These are phyloP conservation scores for Phytomonas sp. DNA, from an alignment of 208 protist genomes.

Conservation along the genomic window DNA sequence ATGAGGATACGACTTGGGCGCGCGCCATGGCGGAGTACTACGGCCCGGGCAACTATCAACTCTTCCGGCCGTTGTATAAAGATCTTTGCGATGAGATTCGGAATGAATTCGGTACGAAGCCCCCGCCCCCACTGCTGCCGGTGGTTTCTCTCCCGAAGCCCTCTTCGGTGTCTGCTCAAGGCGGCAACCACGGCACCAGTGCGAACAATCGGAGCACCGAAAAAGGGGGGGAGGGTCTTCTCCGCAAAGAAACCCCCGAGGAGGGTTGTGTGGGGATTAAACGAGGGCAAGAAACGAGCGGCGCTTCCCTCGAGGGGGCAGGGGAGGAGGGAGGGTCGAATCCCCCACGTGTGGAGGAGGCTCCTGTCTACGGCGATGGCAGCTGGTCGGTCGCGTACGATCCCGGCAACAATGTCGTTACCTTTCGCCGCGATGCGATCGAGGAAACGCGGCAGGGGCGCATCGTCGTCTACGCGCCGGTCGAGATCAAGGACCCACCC, in stretches of 20 bases:
- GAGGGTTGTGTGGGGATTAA: too few relatives aligned
- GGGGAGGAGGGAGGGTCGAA: too few relatives aligned
- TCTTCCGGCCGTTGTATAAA: conserved; percentile 77
- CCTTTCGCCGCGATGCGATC: conserved; percentile 41
- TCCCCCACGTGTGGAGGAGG: too few relatives aligned
- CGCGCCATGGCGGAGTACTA: conserved; percentile 43
- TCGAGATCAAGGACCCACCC: conserved; percentile 54
- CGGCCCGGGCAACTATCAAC: conserved; percentile 54
- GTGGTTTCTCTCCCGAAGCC: background rate
- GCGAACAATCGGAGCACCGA: background rate
- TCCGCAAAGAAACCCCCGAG: too few relatives aligned
- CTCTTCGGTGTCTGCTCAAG: too few relatives aligned
- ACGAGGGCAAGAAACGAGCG: too few relatives aligned
- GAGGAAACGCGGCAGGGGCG: conserved; percentile 20
- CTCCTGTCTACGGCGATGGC: conserved; percentile 17
- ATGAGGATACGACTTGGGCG: conserved; percentile 28
- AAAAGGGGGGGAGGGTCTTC: background rate
- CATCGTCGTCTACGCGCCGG: conserved; percentile 47
- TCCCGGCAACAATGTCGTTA: conserved; percentile 32
- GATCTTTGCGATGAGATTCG: conserved; percentile 76
- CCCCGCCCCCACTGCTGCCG: conserved; percentile 40
- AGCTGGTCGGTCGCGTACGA: conserved; percentile 40
- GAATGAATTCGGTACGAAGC: conserved; percentile 52
- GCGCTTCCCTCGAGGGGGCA: too few relatives aligned
- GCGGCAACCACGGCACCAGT: background rate